These are phyloP conservation scores for Elsinoe perseae DNA, from an alignment of 2,329 filamentous ascomycete genomes.

Conservation along the genomic window DNA sequence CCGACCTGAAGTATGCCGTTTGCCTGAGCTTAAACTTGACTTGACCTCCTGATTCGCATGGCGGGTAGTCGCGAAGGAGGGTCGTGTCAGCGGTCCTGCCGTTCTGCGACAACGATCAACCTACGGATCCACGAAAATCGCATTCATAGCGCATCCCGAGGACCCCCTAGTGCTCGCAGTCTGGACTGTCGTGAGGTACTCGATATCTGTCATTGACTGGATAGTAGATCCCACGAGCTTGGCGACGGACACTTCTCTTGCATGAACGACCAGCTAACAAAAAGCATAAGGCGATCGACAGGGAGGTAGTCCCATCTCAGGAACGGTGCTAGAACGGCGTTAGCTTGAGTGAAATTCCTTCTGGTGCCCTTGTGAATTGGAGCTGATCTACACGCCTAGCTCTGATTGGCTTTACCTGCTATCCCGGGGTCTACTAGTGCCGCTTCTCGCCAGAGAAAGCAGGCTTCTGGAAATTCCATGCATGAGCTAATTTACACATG, in stretches of 20 bases:
- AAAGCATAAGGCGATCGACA: slow-evolving; percentile 2
- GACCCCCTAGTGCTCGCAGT: background rate
- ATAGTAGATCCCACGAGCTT: background rate
- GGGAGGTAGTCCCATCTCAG: slow-evolving; percentile 7
- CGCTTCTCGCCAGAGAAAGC: slow-evolving; percentile 11
- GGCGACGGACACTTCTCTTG: slow-evolving; percentile 7
- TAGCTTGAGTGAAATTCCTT: slow-evolving; percentile 4
- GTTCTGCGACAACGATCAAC: background rate
- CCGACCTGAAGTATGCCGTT: slow-evolving; percentile 10
- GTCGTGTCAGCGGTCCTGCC: background rate
- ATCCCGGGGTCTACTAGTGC: slow-evolving; percentile 8
- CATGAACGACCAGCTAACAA: slow-evolving; percentile 10
- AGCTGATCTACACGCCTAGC: background rate
- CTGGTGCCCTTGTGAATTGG: background rate
- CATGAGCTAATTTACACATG: slow-evolving; percentile 12
- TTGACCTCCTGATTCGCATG: slow-evolving; percentile 11
- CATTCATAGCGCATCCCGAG: background rate
- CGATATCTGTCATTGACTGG: background rate
- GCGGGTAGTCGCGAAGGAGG: background rate
- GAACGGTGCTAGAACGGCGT: slow-evolving; percentile 1
- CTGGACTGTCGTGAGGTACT: background rate
- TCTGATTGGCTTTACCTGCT: background rate
- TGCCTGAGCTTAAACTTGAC: no score
- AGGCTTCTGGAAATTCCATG: slow-evolving; percentile 16
- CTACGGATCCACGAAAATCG: background rate